Conservation (phyloP, 768 basidiomycete genomes). For the Tylopilus intermedius region DNA sequence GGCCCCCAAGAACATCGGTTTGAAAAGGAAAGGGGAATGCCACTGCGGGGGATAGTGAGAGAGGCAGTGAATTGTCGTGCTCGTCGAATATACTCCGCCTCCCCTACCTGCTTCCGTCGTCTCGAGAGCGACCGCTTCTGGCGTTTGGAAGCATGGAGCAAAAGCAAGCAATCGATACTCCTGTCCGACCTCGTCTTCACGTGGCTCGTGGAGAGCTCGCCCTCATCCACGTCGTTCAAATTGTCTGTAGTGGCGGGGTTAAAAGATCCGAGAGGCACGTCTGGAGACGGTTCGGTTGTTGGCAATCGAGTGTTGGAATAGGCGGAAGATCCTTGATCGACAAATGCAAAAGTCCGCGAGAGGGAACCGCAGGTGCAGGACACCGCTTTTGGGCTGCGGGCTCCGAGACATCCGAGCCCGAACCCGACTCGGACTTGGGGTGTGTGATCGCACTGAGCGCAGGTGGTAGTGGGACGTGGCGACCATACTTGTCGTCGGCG, state of each 20-base stretch:
- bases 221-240: background rate
- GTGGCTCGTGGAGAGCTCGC: background rate
- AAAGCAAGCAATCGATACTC: no score
- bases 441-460: background rate
- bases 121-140: no score
- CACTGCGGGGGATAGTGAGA: no score
- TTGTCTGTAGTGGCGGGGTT: background rate
- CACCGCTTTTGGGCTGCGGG: slow-evolving; percentile 20
- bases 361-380: slow-evolving; percentile 25
- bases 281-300: slow-evolving; percentile 9
- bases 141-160: no score
- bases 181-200: slow-evolving; percentile 13
- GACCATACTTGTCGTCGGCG: background rate
- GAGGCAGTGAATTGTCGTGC: no score
- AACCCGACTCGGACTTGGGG: slow-evolving; percentile 11
- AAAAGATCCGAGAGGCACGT: background rate
- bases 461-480: background rate
- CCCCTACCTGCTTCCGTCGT: no score
- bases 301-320: slow-evolving; percentile 35
- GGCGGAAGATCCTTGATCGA: slow-evolving; percentile 52
- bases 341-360: slow-evolving; percentile 12
- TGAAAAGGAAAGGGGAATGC: no score
- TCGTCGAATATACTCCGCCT: no score
- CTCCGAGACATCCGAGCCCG: slow-evolving; percentile 35
- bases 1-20: no score